phyloP scores from a whole-genome alignment of 1,284 basidiomycete species.

The Pyrrhoderma noxium region DNA sequence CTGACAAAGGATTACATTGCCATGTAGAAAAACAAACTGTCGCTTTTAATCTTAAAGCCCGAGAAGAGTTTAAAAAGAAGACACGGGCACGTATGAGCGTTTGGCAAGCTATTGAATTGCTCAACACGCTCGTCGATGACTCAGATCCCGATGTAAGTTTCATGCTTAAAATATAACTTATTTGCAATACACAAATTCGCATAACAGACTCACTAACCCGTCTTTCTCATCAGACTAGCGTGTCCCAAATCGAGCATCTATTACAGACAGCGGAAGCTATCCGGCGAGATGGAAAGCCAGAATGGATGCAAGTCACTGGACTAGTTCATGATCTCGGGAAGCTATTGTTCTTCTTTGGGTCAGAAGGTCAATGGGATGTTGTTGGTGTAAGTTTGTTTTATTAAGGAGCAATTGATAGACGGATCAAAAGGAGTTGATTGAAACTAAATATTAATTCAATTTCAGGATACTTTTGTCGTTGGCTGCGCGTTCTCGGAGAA shows the following conservation, averaged over 20 bases:
- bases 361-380: conserved; percentile 88
- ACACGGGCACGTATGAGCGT: conserved; percentile 65
- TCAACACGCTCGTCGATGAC: conserved; percentile 84
- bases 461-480: conserved; percentile 73
- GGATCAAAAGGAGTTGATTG: too few species aligned
- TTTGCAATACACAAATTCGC: conserved; percentile 1
- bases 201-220: conserved; percentile 24
- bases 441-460: too few species aligned
- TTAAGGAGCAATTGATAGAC: too few species aligned
- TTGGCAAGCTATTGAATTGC: conserved; percentile 89
- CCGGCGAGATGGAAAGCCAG: conserved; percentile 80
- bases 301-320: conserved; percentile 87
- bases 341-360: conserved; percentile 74
- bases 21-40: conserved; percentile 77
- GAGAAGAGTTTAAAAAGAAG: conserved; percentile 62
- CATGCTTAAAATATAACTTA: conserved; percentile 1
- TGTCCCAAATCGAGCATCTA: conserved; percentile 86
- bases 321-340: conserved; percentile 87
- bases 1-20: conserved; percentile 3
- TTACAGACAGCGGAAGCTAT: conserved; percentile 92
- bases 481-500: conserved; percentile 81
- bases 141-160: conserved; percentile 73
- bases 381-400: conserved; percentile 55
- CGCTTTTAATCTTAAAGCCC: conserved; percentile 72
- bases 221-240: conserved; percentile 45